Evolutionary conservation across 306 rosid species (phyloP).

Genomic region (Ormosia emarginata): DNA sequence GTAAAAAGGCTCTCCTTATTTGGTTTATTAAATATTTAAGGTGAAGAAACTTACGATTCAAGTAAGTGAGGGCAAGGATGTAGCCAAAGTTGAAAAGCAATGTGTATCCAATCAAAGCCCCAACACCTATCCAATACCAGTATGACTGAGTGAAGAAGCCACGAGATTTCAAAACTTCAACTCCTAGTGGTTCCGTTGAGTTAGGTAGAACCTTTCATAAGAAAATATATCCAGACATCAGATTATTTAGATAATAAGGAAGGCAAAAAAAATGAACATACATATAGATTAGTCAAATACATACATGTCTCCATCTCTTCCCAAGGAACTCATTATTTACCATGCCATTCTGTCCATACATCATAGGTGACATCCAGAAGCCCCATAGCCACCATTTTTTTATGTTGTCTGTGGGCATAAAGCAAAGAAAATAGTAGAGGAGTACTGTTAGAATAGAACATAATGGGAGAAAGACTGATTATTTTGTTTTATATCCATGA

Average conservation of each 20-base stretch:
- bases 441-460: conserved; percentile 5
- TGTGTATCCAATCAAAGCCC: conserved; percentile 36
- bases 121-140: conserved; percentile 40
- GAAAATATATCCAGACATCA: background rate
- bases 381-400: conserved; percentile 55
- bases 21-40: background rate
- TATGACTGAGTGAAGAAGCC: conserved; percentile 44
- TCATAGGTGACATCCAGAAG: conserved; percentile 52
- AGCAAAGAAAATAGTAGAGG: background rate
- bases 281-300: background rate
- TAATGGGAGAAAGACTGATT: background rate
- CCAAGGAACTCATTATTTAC: conserved; percentile 45
- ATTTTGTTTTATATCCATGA: conserved; percentile 8
- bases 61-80: conserved; percentile 45
- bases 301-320: conserved; percentile 37
- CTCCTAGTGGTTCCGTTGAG: conserved; percentile 42
- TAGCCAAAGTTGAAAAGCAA: conserved; percentile 41
- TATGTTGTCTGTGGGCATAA: conserved; percentile 27
- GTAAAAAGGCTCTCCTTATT: background rate
- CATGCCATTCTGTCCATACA: conserved; percentile 43
- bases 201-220: conserved; percentile 38
- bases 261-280: background rate
- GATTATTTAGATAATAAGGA: conserved; percentile 1
- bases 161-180: conserved; percentile 42
- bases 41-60: conserved; percentile 50